These are phyloP conservation scores for Pleomassaria siparia DNA, from an alignment of 2,329 filamentous ascomycete genomes.

Conservation along the genomic window DNA sequence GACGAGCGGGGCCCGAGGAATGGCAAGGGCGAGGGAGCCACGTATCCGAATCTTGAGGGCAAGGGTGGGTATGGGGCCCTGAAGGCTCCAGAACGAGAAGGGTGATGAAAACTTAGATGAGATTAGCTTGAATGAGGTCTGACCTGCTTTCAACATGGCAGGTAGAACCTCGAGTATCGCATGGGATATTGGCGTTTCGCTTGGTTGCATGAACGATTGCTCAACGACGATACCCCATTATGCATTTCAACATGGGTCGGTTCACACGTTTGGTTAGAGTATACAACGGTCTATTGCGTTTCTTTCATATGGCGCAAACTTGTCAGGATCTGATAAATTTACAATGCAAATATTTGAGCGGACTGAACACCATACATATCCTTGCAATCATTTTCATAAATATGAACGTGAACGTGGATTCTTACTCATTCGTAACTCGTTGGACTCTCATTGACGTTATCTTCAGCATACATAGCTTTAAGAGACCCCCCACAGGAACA, in stretches of 20 bases:
- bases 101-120: neutral
- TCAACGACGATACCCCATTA: constrained; percentile 43
- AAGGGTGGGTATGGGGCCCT: constrained; percentile 66
- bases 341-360: neutral
- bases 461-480: too few species aligned
- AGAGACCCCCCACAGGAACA: constrained; percentile 31
- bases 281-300: neutral
- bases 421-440: too few species aligned
- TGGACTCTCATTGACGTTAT: too few species aligned
- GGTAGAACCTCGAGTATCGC: neutral
- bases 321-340: neutral
- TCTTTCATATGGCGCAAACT: neutral
- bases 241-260: constrained; percentile 30
- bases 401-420: too few species aligned
- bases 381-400: too few species aligned
- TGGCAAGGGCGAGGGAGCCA: constrained; percentile 62
- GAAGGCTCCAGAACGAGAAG: constrained; percentile 48
- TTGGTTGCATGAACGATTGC: constrained; percentile 12
- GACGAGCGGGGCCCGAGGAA: constrained; percentile 76
- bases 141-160: constrained; percentile 31
- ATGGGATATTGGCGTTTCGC: constrained; percentile 20
- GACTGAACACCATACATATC: neutral
- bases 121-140: neutral
- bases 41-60: constrained; percentile 60
- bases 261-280: neutral